Evolutionary conservation across 2,329 filamentous ascomycete genomes (phyloP), one percentile per base, ranked within the genome.

Genomic region (Daldinia sp.): DNA sequence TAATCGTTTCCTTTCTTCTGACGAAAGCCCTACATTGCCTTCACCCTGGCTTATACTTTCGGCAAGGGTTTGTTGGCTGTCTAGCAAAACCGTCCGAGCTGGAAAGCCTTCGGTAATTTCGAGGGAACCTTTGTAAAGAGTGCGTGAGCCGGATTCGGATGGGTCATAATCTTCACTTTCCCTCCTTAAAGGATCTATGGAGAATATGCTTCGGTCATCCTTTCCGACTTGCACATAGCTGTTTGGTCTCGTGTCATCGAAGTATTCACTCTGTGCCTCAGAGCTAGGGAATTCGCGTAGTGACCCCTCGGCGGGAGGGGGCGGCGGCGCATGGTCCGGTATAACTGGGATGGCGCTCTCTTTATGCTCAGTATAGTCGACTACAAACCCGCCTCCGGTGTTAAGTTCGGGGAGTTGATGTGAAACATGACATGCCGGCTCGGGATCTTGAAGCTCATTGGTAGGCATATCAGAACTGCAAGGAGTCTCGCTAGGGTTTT

Each of bases 1-100:
- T 7, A 98, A 81, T n/a, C 91, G 87, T 63, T 90, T 89, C 63
- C 85, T 85, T 67, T 90, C 86, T 63, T 88, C 83, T 27, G 79
- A 79, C 5, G 79, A 77, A 11, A 80, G 75, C 2, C 74, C 79
- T 35, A 80, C 34, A 11, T 50, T 59, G n/a, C 68, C 72, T 27
- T 71, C 60, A 27, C 61, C 61, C 45, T 71, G 73, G 8, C 73
- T 69, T 75, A 65, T 78, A 76, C 53, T 83, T 77, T 64, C 77
- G 66, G 47, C 72, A 43, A 68, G 69, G 63, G 66, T 76, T 68
- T 64, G 71, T 66, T 70, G 73, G 34, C 76, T 77, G 27, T 82
- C 80, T 13, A 77, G 64, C 3, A 75, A 72, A 4, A 78, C 74
- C 17, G 77, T 75, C 17, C 73, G 76, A 39, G 74, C 48, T 74